A percentile compares a stretch with the other conserved stretches of the same genome.
phyloP scores from a whole-genome alignment of 2,329 filamentous ascomycete species.

The Grosmannia clavigera region DNA sequence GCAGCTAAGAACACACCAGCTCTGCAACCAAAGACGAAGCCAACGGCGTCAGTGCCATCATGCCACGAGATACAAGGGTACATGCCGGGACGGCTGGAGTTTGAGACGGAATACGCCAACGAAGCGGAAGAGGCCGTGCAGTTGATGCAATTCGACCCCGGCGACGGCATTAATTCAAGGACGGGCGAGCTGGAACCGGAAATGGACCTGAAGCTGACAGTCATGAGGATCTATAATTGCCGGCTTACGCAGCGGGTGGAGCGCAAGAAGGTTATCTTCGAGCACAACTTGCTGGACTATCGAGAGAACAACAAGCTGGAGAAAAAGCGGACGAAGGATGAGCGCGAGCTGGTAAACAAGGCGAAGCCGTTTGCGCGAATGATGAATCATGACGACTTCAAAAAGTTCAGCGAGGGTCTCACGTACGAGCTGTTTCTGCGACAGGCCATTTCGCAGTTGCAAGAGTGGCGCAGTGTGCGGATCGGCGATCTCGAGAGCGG shows the following conservation, averaged over 20 bases:
- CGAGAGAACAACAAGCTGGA: conserved; percentile 79
- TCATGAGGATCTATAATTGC: conserved; percentile 97
- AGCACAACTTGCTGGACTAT: conserved; percentile 88
- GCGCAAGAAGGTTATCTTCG: conserved; percentile 91
- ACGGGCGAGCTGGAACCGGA: conserved; percentile 87
- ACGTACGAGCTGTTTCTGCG: conserved; percentile 86
- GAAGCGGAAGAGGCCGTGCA: conserved; percentile 97
- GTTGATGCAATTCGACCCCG: conserved; percentile 95
- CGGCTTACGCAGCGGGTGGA: conserved; percentile 83
- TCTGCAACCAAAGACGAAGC: conserved; percentile 84
- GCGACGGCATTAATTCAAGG: conserved; percentile 75
- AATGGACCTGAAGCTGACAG: conserved; percentile 92
- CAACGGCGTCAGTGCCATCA: conserved; percentile 84
- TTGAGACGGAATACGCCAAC: conserved; percentile 95
- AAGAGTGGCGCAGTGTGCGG: conserved; percentile 80
- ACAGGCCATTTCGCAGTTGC: conserved; percentile 77
- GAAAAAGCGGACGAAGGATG: conserved; percentile 93
- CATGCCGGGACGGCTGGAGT: conserved; percentile 94
- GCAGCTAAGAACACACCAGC: conserved; percentile 73
- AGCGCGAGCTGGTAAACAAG: conserved; percentile 80
- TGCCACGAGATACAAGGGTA: conserved; percentile 98
- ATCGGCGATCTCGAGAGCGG: conserved; percentile 78
- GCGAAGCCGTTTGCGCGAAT: conserved; percentile 92
- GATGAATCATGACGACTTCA: conserved; percentile 90
- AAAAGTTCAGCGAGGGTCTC: conserved; percentile 70